Evolutionary conservation across 1,284 basidiomycete genomes (phyloP), one percentile per base, ranked within the genome.

Genomic region (Moesziomyces aphidis): DNA sequence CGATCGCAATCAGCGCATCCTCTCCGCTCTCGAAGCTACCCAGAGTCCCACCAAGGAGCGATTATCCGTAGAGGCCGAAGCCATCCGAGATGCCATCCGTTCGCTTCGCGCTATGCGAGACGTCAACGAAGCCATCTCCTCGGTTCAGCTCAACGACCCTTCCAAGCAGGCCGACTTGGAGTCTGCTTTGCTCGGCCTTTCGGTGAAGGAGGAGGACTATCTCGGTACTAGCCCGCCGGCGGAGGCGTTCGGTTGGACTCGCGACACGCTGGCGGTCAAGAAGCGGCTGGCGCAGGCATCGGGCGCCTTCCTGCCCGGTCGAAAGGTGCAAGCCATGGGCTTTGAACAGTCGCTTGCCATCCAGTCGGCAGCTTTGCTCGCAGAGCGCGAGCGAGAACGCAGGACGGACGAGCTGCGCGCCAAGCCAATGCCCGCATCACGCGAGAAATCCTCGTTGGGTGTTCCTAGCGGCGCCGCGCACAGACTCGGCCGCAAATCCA

Each of bases 291-390:
- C 72, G 4, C 61, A 74, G 50, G 53, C 57, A 10, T 73, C 71
- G 15, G 64, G 65, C 28, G 61, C 61, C 7, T 73, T 43, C 31
- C 55, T 44, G 19, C 71, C 71, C 7, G 71, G 71, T 46, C 61
- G 71, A 48, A 63, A 58, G 42, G 67, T 74, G 15, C 72, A 74
- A 43, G 47, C 63, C 5, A 70, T 70, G 24, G 55, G 58, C 19
- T 74, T 62, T 36, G 72, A 74, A 34, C 72, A 74, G 24, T 74
- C 72, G 22, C 46, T 74, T 22, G 66, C 72, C n/a, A 70, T 74
- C 19, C 67, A 74, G 46, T 56, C 67, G 1, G 72, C 72, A 19
- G 72, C 72, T 9, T 47, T 74, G 53, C 48, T 66, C 1, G 72
- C 72, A 28, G 72, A 74, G 57, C 62, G 58, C 28, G 67, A 74